phyloP scores from a whole-genome alignment of 1,139 yeast species.

The Meyerozyma elateridarum region DNA sequence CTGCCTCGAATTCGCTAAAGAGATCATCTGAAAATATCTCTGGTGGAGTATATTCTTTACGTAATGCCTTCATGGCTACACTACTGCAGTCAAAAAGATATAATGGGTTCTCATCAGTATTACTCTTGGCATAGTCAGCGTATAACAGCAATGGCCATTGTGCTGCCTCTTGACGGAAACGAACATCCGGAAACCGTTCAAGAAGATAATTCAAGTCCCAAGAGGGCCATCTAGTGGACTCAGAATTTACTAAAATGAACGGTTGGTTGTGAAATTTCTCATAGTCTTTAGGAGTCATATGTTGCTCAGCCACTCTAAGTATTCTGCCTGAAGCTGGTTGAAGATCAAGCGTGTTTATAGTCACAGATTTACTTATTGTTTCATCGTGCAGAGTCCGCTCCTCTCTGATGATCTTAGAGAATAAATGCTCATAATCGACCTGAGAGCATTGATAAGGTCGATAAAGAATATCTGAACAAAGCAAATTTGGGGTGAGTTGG shows the following conservation, averaged over 20 bases:
- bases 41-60: constrained; percentile 54
- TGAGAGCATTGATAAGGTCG: constrained; percentile 79
- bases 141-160: constrained; percentile 69
- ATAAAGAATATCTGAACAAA: constrained; percentile 59
- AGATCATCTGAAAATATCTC: constrained; percentile 47
- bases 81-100: constrained; percentile 80
- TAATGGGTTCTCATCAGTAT: constrained; percentile 76
- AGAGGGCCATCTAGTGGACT: constrained; percentile 53
- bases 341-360: too few relatives aligned
- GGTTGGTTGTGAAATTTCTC: constrained; percentile 50
- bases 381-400: constrained; percentile 33
- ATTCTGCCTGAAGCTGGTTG: too few relatives aligned
- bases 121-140: constrained; percentile 53
- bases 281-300: constrained; percentile 39
- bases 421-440: constrained; percentile 50
- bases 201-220: constrained; percentile 56
- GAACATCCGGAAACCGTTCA: constrained; percentile 51
- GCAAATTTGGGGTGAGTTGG: constrained; percentile 28
- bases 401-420: constrained; percentile 44
- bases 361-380: too few relatives aligned
- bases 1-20: constrained; percentile 32
- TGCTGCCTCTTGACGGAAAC: constrained; percentile 80
- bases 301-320: constrained; percentile 40
- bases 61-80: constrained; percentile 54
- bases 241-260: constrained; percentile 51